Base-by-base conservation (phyloP, 2,329 filamentous ascomycete genomes). In the Cladosporium sp. region DNA sequence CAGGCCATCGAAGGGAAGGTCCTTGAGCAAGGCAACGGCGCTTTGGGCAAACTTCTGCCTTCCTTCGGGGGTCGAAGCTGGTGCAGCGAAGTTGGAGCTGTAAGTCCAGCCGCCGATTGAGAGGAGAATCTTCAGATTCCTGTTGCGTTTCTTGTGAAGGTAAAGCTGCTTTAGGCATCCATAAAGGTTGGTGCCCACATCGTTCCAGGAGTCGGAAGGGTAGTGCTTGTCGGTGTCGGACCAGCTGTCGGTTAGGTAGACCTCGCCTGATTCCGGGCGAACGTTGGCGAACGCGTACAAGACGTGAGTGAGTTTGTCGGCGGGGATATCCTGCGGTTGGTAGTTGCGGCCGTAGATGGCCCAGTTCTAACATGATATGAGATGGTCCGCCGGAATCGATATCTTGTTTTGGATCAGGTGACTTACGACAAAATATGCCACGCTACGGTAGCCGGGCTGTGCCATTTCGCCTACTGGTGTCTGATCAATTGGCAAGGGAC, bases 271-370 rank as follows among this genome's bases (percentile, higher is more conserved):
- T 2, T 91, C 86, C 6, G 83, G 76, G 8, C 80, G 78, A 55
- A 95, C 81, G 65, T 95, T 93, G 62, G 88, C 91, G 69, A 96
- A 96, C 12, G 90, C 78, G 61, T 95, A 96, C 15, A 95, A 80
- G 4, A 96, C 71, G 63, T 97, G 92, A 0, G 91, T 96, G 38
- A 96, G 78, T 43, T 86, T 84, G 48, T 89, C 79, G 5, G 78
- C 81, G 0, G 86, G 86, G 11, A 96, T 78, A 63, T 94, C 82
- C 62, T 93, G 85, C 0, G 90, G 89, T 12, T 82, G 78, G 66
- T 91, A 85, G 61, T 91, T 85, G 49, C 91, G 83, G 33, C 76
- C 88, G 68, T 96, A 96, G 48, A 60, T 62, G 15, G 55, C 58
- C 59, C 59, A 62, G 41, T 88, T 48, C 45, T 87, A 53, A 86